Percentiles rank a stretch among this genome's conserved stretches.
Conservation (phyloP, 768 basidiomycete species). For the Amanita fuliginea region DNA sequence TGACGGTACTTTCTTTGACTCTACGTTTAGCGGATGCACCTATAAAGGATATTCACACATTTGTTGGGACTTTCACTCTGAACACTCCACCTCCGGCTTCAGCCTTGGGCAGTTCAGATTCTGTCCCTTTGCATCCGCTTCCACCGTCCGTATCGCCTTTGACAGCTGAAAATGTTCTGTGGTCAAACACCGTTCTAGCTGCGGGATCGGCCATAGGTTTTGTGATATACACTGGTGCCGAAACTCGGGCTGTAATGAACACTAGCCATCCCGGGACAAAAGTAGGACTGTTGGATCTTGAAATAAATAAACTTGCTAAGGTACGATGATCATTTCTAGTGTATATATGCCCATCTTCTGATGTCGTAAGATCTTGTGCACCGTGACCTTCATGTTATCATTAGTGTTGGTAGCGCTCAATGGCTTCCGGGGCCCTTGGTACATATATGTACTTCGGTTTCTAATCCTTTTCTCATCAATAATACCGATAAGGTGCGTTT, state of each 20-base stretch:
- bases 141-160: slow-evolving; percentile 64
- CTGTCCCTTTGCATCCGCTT: slow-evolving; percentile 29
- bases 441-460: slow-evolving; percentile 93
- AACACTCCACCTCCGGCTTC: slow-evolving; percentile 31
- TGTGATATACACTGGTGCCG: slow-evolving; percentile 87
- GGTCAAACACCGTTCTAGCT: slow-evolving; percentile 96
- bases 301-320: slow-evolving; percentile 94
- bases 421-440: slow-evolving; percentile 93
- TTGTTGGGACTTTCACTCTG: slow-evolving; percentile 85
- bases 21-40: slow-evolving; percentile 76
- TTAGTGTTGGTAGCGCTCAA: slow-evolving; percentile 90
- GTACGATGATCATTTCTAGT: slow-evolving; percentile 36
- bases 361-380: slow-evolving; percentile 72
- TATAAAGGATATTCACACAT: slow-evolving; percentile 93
- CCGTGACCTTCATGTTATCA: slow-evolving; percentile 88
- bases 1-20: not conserved
- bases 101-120: slow-evolving; percentile 16
- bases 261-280: slow-evolving; percentile 96
- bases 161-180: slow-evolving; percentile 92
- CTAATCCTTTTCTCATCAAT: slow-evolving; percentile 97
- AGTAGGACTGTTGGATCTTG: slow-evolving; percentile 81
- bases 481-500: slow-evolving; percentile 88
- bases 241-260: slow-evolving; percentile 98
- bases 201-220: slow-evolving; percentile 90
- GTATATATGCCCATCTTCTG: not conserved